phyloP scores from a whole-genome alignment of 371 early-diverging fungal genomes.

The Racocetra persica region DNA sequence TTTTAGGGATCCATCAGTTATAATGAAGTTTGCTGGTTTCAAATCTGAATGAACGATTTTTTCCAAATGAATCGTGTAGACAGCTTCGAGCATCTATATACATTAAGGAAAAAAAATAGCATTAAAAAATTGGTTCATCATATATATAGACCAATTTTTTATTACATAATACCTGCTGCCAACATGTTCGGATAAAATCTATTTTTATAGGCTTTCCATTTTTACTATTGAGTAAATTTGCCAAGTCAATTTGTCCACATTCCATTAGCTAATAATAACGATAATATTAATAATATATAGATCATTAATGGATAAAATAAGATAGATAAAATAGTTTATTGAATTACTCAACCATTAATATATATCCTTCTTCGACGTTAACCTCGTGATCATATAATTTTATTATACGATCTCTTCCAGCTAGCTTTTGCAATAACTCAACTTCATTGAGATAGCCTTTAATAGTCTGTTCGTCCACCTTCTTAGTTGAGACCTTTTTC shows the following conservation, averaged over 20 bases:
- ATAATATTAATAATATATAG: neutral
- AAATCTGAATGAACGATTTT: slow-evolving; percentile 45
- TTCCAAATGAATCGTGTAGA: slow-evolving; percentile 61
- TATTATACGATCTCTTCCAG: slow-evolving; percentile 73
- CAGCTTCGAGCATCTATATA: slow-evolving; percentile 90
- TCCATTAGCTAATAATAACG: slow-evolving; percentile 72
- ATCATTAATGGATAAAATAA: neutral
- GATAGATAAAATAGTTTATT: neutral
- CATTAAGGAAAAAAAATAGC: slow-evolving; percentile 8
- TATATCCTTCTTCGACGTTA: slow-evolving; percentile 58
- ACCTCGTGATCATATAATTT: slow-evolving; percentile 81
- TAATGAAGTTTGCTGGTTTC: slow-evolving; percentile 45
- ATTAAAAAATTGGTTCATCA: slow-evolving; percentile 11
- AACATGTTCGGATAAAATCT: slow-evolving; percentile 80
- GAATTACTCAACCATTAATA: slow-evolving; percentile 69
- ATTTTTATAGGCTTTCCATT: slow-evolving; percentile 64
- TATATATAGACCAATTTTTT: slow-evolving; percentile 29
- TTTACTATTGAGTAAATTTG: slow-evolving; percentile 68
- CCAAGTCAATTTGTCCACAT: slow-evolving; percentile 94
- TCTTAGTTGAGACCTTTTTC: slow-evolving; percentile 83
- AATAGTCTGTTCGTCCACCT: slow-evolving; percentile 68
- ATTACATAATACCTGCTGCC: slow-evolving; percentile 73
- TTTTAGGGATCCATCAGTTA: slow-evolving; percentile 72
- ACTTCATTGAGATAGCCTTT: slow-evolving; percentile 88
- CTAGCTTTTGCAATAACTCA: slow-evolving; percentile 71